phyloP scores from a whole-genome alignment of 345 rosid species.

The Dipteronia dyeriana region DNA sequence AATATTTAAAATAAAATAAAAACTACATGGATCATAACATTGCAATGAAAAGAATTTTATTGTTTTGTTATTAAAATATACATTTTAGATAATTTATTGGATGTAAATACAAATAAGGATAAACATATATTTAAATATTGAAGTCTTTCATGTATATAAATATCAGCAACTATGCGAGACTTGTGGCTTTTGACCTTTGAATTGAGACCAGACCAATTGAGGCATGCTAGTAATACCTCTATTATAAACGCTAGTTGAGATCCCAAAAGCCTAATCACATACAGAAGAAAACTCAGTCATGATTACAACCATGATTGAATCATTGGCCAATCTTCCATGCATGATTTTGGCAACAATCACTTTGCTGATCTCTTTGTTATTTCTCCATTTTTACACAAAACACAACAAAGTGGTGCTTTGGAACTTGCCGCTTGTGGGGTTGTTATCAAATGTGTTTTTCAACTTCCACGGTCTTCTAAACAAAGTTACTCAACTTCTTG shows the following conservation, averaged over 20 bases:
- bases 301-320: neutral
- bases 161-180: neutral
- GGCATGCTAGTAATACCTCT: neutral
- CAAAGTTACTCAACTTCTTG: neutral
- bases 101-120: no score
- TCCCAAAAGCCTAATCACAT: neutral
- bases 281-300: neutral
- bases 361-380: neutral
- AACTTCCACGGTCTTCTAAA: neutral
- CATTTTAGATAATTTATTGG: no score
- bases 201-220: neutral
- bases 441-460: slow-evolving; percentile 6
- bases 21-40: no score
- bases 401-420: neutral
- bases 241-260: neutral
- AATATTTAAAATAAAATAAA: no score
- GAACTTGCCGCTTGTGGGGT: slow-evolving; percentile 21
- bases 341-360: neutral
- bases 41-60: no score
- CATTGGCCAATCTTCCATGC: neutral
- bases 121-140: no score
- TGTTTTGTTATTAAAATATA: no score
- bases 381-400: neutral
- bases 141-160: no score
- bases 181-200: neutral